Evolutionary conservation across 2,329 filamentous ascomycete species (phyloP).

Genomic region (Beauveria sp.): DNA sequence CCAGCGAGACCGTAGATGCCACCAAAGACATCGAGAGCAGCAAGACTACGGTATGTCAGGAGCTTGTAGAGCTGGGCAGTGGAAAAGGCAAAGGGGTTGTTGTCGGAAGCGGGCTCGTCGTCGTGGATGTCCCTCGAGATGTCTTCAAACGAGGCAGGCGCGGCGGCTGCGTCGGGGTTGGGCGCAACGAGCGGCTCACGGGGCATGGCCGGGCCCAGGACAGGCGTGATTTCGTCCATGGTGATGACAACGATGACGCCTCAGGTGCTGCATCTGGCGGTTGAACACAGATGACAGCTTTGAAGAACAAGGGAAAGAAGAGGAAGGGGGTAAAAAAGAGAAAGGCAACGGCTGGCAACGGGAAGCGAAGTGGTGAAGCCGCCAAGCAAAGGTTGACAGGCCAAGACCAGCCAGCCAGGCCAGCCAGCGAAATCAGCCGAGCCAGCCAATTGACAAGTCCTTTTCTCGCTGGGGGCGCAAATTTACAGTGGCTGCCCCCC

Average conservation of each 20-base stretch:
- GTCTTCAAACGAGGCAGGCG: conserved; percentile 3
- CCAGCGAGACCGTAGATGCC: conserved; percentile 43
- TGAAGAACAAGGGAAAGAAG: neutral
- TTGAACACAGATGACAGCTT: neutral
- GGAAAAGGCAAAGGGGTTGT: conserved; percentile 44
- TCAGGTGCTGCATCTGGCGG: conserved; percentile 14
- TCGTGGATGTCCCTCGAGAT: conserved; percentile 19
- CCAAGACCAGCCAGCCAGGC: neutral
- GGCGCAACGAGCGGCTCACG: conserved; percentile 1
- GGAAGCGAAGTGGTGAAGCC: neutral
- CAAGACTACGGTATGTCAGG: conserved; percentile 40
- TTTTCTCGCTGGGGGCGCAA: neutral
- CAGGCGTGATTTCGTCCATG: conserved; percentile 25
- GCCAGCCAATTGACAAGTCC: neutral
- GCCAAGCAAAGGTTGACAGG: neutral
- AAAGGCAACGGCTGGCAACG: neutral
- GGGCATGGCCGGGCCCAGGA: conserved; percentile 6
- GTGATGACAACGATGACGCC: conserved; percentile 13
- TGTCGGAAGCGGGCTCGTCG: conserved; percentile 23
- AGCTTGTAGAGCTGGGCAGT: conserved; percentile 47
- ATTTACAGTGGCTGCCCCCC: neutral
- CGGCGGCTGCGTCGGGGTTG: neutral
- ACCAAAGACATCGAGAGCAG: conserved; percentile 44
- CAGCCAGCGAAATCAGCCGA: too few species aligned
- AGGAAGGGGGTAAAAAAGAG: neutral